Conservation (phyloP, 352 stramenopile genomes). For the Bremia lactucae region DNA sequence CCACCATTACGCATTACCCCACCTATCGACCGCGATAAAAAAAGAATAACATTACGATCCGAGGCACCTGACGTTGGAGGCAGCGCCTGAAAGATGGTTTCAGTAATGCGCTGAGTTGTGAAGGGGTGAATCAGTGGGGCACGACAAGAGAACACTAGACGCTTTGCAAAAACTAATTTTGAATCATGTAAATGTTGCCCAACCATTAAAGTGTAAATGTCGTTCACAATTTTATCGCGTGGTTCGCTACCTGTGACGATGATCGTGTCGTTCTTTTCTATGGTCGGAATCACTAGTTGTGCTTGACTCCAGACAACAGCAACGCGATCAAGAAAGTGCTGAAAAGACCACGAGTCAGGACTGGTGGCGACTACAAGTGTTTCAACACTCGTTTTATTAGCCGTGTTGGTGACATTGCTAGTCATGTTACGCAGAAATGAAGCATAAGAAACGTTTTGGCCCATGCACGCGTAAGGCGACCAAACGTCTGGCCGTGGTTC, state of each 20-base stretch:
- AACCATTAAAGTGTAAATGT: slow-evolving; percentile 18
- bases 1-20: slow-evolving; percentile 15
- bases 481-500: slow-evolving; percentile 16
- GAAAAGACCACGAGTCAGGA: slow-evolving; percentile 23
- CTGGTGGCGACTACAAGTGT: slow-evolving; percentile 17
- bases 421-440: slow-evolving; percentile 11
- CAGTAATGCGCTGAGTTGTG: slow-evolving; percentile 19
- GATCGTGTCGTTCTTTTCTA: slow-evolving; percentile 10
- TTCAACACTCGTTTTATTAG: slow-evolving; percentile 5
- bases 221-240: slow-evolving; percentile 16
- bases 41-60: slow-evolving; percentile 15
- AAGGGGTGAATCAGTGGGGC: slow-evolving; percentile 19
- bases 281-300: slow-evolving; percentile 13
- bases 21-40: slow-evolving; percentile 16
- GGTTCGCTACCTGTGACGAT: slow-evolving; percentile 10
- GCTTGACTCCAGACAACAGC: slow-evolving; percentile 22
- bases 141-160: slow-evolving; percentile 20
- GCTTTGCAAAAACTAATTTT: slow-evolving; percentile 5
- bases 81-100: slow-evolving; percentile 15
- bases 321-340: slow-evolving; percentile 25
- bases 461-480: slow-evolving; percentile 16
- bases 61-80: background rate
- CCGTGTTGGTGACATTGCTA: background rate
- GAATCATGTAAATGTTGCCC: slow-evolving; percentile 10
- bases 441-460: slow-evolving; percentile 10